Base-by-base conservation (phyloP, 2,329 filamentous ascomycete genomes). In the Albifimbria verrucaria region DNA sequence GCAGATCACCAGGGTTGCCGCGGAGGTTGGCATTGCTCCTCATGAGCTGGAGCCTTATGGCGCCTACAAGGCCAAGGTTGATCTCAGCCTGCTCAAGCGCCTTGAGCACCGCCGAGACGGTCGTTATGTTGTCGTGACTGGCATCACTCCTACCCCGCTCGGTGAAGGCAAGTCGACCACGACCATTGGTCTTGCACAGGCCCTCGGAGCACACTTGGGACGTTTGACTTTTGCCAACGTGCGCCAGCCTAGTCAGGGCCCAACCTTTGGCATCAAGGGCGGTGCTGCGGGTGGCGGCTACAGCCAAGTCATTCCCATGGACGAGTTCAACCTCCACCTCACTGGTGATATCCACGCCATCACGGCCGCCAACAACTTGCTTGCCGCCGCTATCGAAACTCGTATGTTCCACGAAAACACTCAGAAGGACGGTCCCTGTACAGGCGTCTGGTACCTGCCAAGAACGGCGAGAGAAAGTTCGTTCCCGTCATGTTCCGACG, bases 281-380 rank as follows among this genome's bases (percentile, higher is more conserved):
- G 94, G 94, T 65, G 94, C 94, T 55, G 94, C 94, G 52, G 94
- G 94, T 65, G 94, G 94, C 71, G 94, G 94, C 39, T 99, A 97
- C 83, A 96, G 91, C 71, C 94, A 99, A 72, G 94, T 99, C 67
- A 97, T 99, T 64, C 94, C 94, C 54, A 99, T 99, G 94, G 94
- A 99, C 65, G 94, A 99, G 72, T 99, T 99, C 79, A 99, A 99
- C 75, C 78, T 99, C 67, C 94, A 99, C 72, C 77, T 99, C 65
- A 99, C 94, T 52, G 94, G 94, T 65, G 94, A 99, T 69, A 97
- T 99, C 53, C 94, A 99, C 71, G 94, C 94, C 59, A 94, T 99
- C 66, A 92, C 92, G 50, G 93, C 93, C 24, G 94, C 94, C 36
- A 99, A 97, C 81, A 99, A 99, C 74, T 80, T 99, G 53, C 83